Evolutionary conservation across 108 stramenopile genomes (phyloP), one percentile per base, ranked within the genome.

Genomic region (Skeletonema grethae): DNA sequence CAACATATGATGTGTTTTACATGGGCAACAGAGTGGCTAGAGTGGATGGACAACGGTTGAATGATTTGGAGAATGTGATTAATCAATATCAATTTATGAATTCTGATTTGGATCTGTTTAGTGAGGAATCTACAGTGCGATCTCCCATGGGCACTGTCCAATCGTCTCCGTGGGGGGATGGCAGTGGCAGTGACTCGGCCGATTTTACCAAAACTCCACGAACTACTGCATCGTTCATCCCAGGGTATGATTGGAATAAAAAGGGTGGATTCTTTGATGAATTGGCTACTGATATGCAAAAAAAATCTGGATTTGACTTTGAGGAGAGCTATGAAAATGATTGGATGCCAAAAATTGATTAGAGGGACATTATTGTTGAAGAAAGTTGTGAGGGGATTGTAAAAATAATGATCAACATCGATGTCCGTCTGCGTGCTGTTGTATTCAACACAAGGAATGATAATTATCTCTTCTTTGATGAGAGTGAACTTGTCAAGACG

Each of bases 171-270:
- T 86, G 83, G 87, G 84, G 87, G 18, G 69, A 88, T 58, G 82
- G 82, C 66, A 32, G 55, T 20, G 11, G n/a, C 46, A 48, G 38
- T 12, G 38, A 39, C 38, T 48, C 16, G 5, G 53, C 48, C 34
- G 71, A 76, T 43, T 63, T 63, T 50, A 72, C 61, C 2, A 61
- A 48, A 28, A 82, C 81, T 24, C 86, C 86, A 48, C 60, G 84
- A 63, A 88, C 90, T 1, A 90, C 90, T 0, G 72, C 55, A 32
- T 72, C 85, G 15, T 90, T 90, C 67, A 61, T 90, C 10, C 85
- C 87, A 7, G 89, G 85, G 1, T 90, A 90, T 64, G 89, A 90
- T 50, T 90, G 86, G 85, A 80, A 85, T 61, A 66, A 31, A 10
- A 68, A 87, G 16, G 74, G 69, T 29, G 85, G 86, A 18, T 79